phyloP scores from a whole-genome alignment of 2,329 filamentous ascomycete species.

The Calonectria henricotiae region DNA sequence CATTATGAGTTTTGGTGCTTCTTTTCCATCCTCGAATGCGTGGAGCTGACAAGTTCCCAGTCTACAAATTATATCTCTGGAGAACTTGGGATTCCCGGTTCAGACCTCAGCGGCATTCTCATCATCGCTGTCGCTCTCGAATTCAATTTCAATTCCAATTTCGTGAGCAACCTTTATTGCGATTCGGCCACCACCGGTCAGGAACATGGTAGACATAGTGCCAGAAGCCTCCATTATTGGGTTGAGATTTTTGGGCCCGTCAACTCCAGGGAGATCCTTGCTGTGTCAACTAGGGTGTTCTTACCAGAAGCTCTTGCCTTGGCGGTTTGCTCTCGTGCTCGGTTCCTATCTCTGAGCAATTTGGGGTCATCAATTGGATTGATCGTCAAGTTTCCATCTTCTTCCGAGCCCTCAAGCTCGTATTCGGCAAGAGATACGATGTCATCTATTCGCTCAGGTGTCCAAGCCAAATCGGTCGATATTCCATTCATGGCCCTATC shows the following conservation, averaged over 20 bases:
- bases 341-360: not conserved
- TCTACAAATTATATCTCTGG: too few species aligned
- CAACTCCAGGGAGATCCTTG: conserved; percentile 26
- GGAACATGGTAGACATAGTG: too few species aligned
- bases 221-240: too few species aligned
- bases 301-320: not conserved
- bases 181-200: too few species aligned
- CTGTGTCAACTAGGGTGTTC: not conserved
- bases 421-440: conserved; percentile 57
- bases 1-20: too few species aligned
- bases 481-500: conserved; percentile 52
- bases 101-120: too few species aligned
- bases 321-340: conserved; percentile 7
- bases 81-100: too few species aligned
- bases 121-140: too few species aligned
- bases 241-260: not conserved
- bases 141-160: too few species aligned
- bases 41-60: too few species aligned
- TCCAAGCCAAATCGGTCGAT: conserved; percentile 51
- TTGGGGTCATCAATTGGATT: conserved; percentile 38
- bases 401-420: conserved; percentile 39
- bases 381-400: conserved; percentile 37
- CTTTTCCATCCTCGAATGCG: too few species aligned
- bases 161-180: too few species aligned
- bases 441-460: conserved; percentile 56